Evolutionary conservation across 805 yeast genomes (phyloP).

Genomic region (Cyberlindnera sargentensis): DNA sequence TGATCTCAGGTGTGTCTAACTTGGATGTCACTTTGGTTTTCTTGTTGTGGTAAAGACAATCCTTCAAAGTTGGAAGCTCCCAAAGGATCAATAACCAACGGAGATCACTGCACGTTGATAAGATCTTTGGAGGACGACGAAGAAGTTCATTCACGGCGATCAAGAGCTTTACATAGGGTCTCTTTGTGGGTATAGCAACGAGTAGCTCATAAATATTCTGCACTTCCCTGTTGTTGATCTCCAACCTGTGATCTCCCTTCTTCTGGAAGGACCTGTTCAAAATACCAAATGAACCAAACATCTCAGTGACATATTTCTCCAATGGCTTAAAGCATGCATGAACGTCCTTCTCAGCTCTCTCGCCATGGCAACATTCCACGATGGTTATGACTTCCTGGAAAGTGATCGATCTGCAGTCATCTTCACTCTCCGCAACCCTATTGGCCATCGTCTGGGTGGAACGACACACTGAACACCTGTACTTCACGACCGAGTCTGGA

Average conservation of each 20-base stretch:
- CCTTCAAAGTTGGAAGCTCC: slow-evolving; percentile 58
- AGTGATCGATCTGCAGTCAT: background rate
- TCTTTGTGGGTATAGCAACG: slow-evolving; percentile 46
- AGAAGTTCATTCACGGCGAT: slow-evolving; percentile 44
- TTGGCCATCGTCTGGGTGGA: slow-evolving; percentile 33
- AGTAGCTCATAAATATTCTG: slow-evolving; percentile 39
- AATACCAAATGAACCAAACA: slow-evolving; percentile 41
- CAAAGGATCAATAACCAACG: slow-evolving; percentile 58
- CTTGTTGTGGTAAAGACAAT: slow-evolving; percentile 33
- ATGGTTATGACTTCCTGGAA: slow-evolving; percentile 1
- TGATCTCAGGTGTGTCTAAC: slow-evolving; percentile 43
- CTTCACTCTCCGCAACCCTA: background rate
- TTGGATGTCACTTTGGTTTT: background rate
- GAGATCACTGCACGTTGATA: slow-evolving; percentile 36
- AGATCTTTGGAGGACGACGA: slow-evolving; percentile 36
- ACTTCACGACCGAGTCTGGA: slow-evolving; percentile 31
- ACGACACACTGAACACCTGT: slow-evolving; percentile 57
- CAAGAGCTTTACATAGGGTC: slow-evolving; percentile 53
- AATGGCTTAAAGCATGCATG: slow-evolving; percentile 40
- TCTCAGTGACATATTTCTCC: slow-evolving; percentile 35
- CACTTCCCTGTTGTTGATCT: slow-evolving; percentile 42
- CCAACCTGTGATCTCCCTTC: slow-evolving; percentile 10
- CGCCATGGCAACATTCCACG: slow-evolving; percentile 4
- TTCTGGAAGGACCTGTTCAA: slow-evolving; percentile 49
- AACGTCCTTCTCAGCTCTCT: slow-evolving; percentile 2